Evolutionary conservation across 306 rosid species (phyloP), one percentile per base, ranked within the genome.

Genomic region (Prunus kanzakura): DNA sequence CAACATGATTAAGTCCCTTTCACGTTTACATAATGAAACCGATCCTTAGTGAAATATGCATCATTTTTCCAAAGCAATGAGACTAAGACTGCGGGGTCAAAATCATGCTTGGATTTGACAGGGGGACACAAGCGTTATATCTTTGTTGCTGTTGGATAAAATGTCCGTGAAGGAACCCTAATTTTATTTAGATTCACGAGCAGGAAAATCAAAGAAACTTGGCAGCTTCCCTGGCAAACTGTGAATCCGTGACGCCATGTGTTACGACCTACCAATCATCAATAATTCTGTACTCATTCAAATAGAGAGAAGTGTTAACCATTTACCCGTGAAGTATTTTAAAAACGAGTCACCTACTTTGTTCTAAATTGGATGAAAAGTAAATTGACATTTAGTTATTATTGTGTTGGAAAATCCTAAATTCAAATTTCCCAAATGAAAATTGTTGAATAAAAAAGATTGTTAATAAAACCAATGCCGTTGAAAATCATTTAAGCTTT

Each of bases 21-120:
- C 80, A 74, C 80, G 80, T 69, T 66, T 30, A 46, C 62, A 73
- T 67, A 13, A 67, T 73, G 46, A 27, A 45, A 51, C 23, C 18
- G 32, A 49, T 2, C 29, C 54, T 20, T 45, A 19, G 11, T 35
- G 20, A 23, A 71, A 29, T 27, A 50, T 15, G 20, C 19, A 8
- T 15, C 46, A 4, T 22, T 22, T 35, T 20, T 71, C 14, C 35
- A 4, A 5, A 10, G 20, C 41, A 50, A 35, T n/a, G 30, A 6
- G 47, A 70, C 63, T 4, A 19, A 27, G 61, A 50, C 41, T n/a
- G 27, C 29, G 2, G 68, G 45, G 1, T 11, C 20, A 25, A 11
- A 41, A 50, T 68, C 29, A 47, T 47, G 20, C 20, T 47, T 47
- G 20, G 58, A 68, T 46, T 14, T 68, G 8, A 23, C 30, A 4